Conservation (phyloP, 345 rosid genomes). For the Rhodamnia rubescens region DNA sequence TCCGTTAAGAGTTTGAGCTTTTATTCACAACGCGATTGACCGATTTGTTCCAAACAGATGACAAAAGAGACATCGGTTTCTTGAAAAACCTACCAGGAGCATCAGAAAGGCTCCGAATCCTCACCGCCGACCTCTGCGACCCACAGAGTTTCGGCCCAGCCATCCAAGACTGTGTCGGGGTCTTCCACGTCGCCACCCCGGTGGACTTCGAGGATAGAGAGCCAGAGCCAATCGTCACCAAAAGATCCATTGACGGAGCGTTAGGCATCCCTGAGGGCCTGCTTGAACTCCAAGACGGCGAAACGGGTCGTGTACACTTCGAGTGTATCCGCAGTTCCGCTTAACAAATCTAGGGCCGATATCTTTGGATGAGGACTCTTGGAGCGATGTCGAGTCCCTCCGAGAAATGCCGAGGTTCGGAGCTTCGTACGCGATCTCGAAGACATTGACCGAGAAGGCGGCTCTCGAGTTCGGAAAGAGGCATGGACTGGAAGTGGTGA, state of each 20-base stretch:
- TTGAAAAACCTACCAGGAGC: conserved; percentile 48
- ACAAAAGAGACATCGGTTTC: conserved; percentile 41
- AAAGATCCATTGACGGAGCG: conserved; percentile 37
- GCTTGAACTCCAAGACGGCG: conserved; percentile 38
- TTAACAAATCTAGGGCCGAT: background rate
- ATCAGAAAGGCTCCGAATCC: conserved; percentile 25
- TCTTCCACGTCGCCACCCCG: conserved; percentile 16
- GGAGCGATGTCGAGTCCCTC: conserved; percentile 13
- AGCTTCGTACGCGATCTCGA: conserved; percentile 8
- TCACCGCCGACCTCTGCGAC: conserved; percentile 12
- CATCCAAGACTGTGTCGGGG: conserved; percentile 13
- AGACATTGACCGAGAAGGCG: conserved; percentile 17
- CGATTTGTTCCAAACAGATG: conserved; percentile 11
- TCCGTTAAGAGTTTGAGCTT: no score
- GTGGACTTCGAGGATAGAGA: conserved; percentile 17
- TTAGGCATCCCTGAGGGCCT: conserved; percentile 41
- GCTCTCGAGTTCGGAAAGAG: conserved; percentile 17
- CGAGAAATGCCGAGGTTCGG: background rate
- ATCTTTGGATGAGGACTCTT: conserved; percentile 20
- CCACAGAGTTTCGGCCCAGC: conserved; percentile 15
- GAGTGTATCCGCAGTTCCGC: conserved; percentile 10
- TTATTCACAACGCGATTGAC: no score
- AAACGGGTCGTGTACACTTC: conserved; percentile 59
- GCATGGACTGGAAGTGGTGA: conserved; percentile 23
- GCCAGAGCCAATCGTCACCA: conserved; percentile 29